These are phyloP conservation scores for Aureobasidium sp. DNA, from an alignment of 2,329 filamentous ascomycete genomes.

Conservation along the genomic window DNA sequence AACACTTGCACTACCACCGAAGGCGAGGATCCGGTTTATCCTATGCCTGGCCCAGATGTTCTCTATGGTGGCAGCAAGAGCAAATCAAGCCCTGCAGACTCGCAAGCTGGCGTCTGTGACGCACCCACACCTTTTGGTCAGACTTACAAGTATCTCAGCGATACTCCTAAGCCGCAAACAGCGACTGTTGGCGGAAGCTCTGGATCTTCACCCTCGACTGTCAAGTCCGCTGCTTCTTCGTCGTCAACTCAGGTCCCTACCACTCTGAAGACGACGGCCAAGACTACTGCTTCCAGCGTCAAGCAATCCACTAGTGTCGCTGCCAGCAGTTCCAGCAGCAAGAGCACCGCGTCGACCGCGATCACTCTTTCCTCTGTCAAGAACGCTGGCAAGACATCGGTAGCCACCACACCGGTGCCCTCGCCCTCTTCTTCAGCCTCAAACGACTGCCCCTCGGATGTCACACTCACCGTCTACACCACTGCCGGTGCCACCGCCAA, in stretches of 20 bases:
- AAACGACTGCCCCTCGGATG: conserved; percentile 6
- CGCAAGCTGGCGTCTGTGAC: conserved; percentile 26
- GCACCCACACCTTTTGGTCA: conserved; percentile 23
- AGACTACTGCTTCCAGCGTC: neutral
- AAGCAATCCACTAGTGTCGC: neutral
- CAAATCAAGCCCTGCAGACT: conserved; percentile 22
- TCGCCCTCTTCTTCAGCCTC: neutral
- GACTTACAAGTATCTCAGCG: conserved; percentile 21
- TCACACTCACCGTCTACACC: conserved; percentile 15
- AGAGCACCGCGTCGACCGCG: neutral
- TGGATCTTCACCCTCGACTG: neutral
- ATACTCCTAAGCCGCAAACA: neutral
- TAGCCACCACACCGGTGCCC: conserved; percentile 6
- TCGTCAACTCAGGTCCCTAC: conserved; percentile 7
- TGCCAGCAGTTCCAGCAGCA: neutral
- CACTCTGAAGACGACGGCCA: neutral
- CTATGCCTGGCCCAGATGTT: conserved; percentile 35
- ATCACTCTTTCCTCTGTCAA: neutral
- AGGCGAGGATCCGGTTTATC: conserved; percentile 34
- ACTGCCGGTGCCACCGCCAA: conserved; percentile 10
- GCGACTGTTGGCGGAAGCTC: neutral
- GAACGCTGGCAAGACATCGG: neutral
- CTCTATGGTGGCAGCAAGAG: conserved; percentile 31
- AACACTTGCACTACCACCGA: conserved; percentile 36
- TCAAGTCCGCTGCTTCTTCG: conserved; percentile 3